These are phyloP conservation scores for Kuraishia cidri DNA, from an alignment of 805 yeast species.

Conservation along the genomic window DNA sequence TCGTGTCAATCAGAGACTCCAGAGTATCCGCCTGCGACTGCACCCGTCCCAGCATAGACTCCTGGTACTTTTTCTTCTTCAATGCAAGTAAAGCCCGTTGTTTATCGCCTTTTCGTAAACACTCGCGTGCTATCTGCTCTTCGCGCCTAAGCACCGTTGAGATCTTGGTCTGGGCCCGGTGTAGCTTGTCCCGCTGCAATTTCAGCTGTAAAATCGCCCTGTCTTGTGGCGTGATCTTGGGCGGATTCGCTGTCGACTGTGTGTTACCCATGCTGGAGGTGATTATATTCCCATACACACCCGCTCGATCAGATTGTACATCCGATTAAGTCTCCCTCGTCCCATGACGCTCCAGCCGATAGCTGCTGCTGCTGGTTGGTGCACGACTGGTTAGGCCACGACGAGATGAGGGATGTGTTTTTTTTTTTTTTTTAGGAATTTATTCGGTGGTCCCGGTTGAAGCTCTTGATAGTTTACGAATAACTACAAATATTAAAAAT, in stretches of 20 bases:
- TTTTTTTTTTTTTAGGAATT: no score
- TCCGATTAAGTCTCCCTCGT: no score
- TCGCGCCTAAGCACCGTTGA: slow-evolving; percentile 53
- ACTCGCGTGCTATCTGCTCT: slow-evolving; percentile 45
- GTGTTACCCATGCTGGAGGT: slow-evolving; percentile 21
- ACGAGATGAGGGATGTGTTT: no score
- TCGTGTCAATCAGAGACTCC: slow-evolving; percentile 68
- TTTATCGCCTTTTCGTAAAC: slow-evolving; percentile 42
- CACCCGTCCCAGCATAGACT: slow-evolving; percentile 58
- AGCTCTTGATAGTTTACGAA: no score
- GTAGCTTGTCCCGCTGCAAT: slow-evolving; percentile 77
- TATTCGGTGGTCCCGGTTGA: no score
- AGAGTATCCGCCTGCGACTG: slow-evolving; percentile 71
- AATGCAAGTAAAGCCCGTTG: slow-evolving; percentile 61
- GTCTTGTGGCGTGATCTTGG: slow-evolving; percentile 76
- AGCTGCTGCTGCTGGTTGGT: no score
- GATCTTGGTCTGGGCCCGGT: slow-evolving; percentile 60
- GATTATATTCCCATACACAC: no score
- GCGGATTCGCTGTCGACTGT: slow-evolving; percentile 24
- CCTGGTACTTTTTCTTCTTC: slow-evolving; percentile 76
- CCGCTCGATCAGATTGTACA: no score
- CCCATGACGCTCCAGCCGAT: no score
- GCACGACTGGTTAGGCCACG: no score
- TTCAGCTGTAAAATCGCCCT: slow-evolving; percentile 81
- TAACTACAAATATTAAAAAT: no score